Base-by-base conservation (phyloP, 495 filamentous ascomycete species). In the Aspergillus heteromorphus region DNA sequence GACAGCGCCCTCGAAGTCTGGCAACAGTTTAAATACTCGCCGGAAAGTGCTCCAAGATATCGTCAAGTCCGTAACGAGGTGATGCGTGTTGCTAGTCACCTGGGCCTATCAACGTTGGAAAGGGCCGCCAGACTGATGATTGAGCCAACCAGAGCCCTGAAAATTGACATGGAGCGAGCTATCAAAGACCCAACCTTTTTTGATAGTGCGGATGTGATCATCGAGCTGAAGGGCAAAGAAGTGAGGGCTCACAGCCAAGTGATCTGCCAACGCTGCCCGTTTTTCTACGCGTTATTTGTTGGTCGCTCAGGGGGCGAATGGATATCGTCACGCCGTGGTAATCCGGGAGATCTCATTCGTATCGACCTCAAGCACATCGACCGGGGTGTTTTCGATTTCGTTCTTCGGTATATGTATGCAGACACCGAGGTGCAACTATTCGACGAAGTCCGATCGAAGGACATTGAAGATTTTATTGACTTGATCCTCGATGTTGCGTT, bases 401-500 rank as follows among this genome's bases (percentile, higher is more conserved):
- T 96, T 13, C 75, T 96, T 38, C 84, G 79, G 18, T 84, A 91
- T 65, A 65, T 97, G 0, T 98, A 98, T 65, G 83, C 87, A 2
- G 93, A 97, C 65, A 79, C 78, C 45, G 92, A 89, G 2, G 79
- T 83, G 23, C 84, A 88, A 47, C 74, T 97, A 11, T 97, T 97
- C 61, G 85, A 95, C 53, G 79, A 87, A 45, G 78, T 91, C 18
- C 77, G 86, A 17, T 78, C 79, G 48, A 79, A 81, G 25, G 81
- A 85, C 52, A 72, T 95, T 16, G 90, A 96, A 49, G 84, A 88
- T 45, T 91, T 96, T 55, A 79, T 92, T 9, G 90, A 97, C 59
- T 73, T 93, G 29, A 74, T 97, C n/a, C 79, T 97, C 72, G 92
- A 96, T 54, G 89, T 97, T 27, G 85, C 96, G 79, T 86, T 83